Percentiles rank a stretch among this genome's conserved stretches.
Evolutionary conservation across 768 basidiomycete species (phyloP).

Genomic region (Phlebiopsis flavidoalba): DNA sequence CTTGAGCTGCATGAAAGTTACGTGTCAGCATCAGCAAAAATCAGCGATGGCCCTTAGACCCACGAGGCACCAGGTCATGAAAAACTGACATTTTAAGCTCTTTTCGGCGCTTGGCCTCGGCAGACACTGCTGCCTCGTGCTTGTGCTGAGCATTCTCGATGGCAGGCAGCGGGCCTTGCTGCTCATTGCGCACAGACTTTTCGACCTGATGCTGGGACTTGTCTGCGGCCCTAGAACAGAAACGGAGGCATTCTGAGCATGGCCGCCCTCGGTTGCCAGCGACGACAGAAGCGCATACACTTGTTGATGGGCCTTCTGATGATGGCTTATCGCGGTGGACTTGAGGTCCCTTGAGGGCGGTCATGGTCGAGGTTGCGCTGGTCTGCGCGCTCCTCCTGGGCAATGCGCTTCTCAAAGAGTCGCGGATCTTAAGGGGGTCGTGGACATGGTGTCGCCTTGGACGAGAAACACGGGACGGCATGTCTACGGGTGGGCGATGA

Average conservation of each 20-base stretch:
- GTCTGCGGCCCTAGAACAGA: constrained; percentile 32
- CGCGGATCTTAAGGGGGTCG: constrained; percentile 28
- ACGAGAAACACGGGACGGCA: constrained; percentile 24
- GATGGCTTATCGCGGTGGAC: constrained; percentile 47
- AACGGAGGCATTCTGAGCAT: background rate
- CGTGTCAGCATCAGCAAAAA: background rate
- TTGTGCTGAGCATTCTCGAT: constrained; percentile 48
- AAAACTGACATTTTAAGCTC: constrained; percentile 36
- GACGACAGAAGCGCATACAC: constrained; percentile 25
- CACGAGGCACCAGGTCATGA: background rate
- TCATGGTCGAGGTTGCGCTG: constrained; percentile 43
- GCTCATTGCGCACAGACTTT: constrained; percentile 47
- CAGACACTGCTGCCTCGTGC: constrained; percentile 44
- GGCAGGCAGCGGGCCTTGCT: constrained; percentile 38
- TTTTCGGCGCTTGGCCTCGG: constrained; percentile 38
- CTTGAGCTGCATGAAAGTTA: constrained; percentile 17
- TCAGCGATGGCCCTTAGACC: background rate
- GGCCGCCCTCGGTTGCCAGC: background rate
- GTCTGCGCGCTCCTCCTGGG: constrained; percentile 49
- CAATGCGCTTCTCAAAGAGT: constrained; percentile 40
- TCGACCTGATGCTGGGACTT: constrained; percentile 42
- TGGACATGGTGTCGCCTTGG: constrained; percentile 19
- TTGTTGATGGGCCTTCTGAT: constrained; percentile 48
- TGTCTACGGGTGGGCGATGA: constrained; percentile 11
- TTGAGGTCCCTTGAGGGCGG: constrained; percentile 51